A percentile compares a stretch with the other conserved stretches of the same genome.
Conservation (phyloP, 257 asterid genomes). For the Verbena officinalis region DNA sequence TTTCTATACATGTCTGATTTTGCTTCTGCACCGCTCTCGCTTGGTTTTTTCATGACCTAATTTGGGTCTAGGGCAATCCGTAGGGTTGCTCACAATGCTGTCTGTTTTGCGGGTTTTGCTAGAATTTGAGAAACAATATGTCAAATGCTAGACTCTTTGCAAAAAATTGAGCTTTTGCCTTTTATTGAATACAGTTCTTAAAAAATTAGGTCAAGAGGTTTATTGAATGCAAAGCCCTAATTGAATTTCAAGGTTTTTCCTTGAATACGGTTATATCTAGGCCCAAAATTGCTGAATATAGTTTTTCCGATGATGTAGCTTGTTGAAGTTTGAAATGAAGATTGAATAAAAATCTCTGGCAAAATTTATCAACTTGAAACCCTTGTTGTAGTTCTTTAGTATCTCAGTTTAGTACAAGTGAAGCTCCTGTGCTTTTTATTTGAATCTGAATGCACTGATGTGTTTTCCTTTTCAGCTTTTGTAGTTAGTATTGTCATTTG, state of each 20-base stretch:
- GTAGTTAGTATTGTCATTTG: not conserved
- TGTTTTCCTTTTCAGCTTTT: not conserved
- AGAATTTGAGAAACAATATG: not conserved
- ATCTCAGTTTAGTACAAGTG: conserved; percentile 4
- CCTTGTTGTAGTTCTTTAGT: not conserved
- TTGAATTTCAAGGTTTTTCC: not conserved
- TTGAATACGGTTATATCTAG: not conserved
- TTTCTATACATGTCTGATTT: not conserved
- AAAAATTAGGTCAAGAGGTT: not conserved
- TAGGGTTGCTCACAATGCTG: not conserved
- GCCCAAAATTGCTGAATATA: not conserved
- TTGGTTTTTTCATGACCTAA: not conserved
- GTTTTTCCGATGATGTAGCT: not conserved
- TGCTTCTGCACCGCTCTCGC: not conserved
- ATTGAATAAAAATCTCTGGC: not conserved
- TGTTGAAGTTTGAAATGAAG: conserved; percentile 15
- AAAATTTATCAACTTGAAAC: not conserved
- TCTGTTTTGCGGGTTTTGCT: not conserved
- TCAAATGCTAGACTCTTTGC: conserved; percentile 19
- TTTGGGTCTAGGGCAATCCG: conserved; percentile 16
- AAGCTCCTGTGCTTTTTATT: not conserved
- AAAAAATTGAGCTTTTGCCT: conserved; percentile 4
- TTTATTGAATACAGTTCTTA: not conserved
- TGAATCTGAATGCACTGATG: not conserved
- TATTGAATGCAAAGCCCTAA: not conserved